These are phyloP conservation scores for Bryum argenteum DNA, from an alignment of 225 moss, liverwort and hornwort genomes.

Conservation along the genomic window DNA sequence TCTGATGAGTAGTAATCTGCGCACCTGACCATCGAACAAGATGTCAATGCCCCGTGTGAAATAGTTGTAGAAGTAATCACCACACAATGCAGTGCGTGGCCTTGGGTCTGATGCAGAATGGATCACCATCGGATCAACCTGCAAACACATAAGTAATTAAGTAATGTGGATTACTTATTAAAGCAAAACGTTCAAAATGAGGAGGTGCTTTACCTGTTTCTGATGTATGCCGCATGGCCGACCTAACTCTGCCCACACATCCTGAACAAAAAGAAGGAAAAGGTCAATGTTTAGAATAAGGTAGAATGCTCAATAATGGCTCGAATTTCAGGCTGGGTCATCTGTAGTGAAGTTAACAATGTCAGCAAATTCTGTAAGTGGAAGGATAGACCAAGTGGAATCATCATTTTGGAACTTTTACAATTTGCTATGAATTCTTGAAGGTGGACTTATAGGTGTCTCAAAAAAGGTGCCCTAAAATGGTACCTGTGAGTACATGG, in stretches of 20 bases:
- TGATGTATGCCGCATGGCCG: conserved; percentile 90
- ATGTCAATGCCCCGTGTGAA: conserved; percentile 92
- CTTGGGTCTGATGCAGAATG: conserved; percentile 96
- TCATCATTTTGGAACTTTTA: no score
- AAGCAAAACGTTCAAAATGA: neutral
- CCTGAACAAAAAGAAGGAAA: conserved; percentile 45
- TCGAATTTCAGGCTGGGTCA: no score
- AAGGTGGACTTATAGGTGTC: no score
- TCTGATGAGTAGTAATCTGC: neutral
- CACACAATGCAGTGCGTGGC: conserved; percentile 92
- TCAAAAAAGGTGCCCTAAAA: no score
- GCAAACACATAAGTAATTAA: conserved; percentile 18
- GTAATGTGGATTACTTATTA: no score
- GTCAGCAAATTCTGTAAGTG: no score
- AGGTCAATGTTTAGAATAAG: conserved; percentile 4
- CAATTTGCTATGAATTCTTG: no score
- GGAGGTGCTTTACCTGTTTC: conserved; percentile 64
- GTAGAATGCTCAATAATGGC: no score
- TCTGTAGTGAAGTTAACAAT: no score
- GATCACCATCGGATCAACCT: conserved; percentile 99
- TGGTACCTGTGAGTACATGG: no score
- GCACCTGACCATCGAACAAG: conserved; percentile 96
- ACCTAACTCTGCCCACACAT: conserved; percentile 93
- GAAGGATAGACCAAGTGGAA: no score
- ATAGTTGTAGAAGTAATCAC: conserved; percentile 98